These are phyloP conservation scores for Sclerotinia nivalis DNA, from an alignment of 2,329 filamentous ascomycete genomes.

Conservation along the genomic window DNA sequence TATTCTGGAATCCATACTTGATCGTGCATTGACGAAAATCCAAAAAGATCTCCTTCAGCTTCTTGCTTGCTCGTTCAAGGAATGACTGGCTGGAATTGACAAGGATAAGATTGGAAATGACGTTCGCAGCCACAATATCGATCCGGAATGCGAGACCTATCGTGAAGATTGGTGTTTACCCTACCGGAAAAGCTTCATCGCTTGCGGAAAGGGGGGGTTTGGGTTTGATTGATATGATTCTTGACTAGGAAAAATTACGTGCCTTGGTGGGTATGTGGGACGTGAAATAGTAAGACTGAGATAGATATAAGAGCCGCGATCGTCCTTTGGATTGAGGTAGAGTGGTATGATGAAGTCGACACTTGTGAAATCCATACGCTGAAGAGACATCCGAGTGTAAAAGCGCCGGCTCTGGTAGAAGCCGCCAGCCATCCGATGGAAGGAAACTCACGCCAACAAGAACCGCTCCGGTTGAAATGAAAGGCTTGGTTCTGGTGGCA, in stretches of 20 bases:
- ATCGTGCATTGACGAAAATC: not conserved
- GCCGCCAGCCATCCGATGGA: not conserved
- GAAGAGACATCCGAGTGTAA: too few species aligned
- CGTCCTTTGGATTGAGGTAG: not conserved
- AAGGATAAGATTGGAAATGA: not conserved
- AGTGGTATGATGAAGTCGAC: not conserved
- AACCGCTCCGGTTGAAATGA: not conserved
- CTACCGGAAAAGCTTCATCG: not conserved
- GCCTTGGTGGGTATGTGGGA: not conserved
- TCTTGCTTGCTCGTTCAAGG: not conserved
- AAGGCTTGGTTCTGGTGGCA: not conserved
- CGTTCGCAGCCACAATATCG: conserved; percentile 5
- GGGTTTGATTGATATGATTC: not conserved
- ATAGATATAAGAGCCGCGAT: not conserved
- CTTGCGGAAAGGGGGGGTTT: conserved; percentile 6
- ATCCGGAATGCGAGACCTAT: not conserved
- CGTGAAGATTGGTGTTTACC: not conserved
- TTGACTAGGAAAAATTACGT: not conserved
- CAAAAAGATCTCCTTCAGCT: not conserved
- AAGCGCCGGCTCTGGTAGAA: not conserved
- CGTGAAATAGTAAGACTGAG: not conserved
- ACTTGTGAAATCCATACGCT: not conserved
- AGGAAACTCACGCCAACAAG: not conserved
- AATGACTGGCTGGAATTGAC: not conserved
- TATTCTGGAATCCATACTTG: not conserved